phyloP scores from a whole-genome alignment of 208 protist genomes.

The Wallacemonas collosoma region DNA sequence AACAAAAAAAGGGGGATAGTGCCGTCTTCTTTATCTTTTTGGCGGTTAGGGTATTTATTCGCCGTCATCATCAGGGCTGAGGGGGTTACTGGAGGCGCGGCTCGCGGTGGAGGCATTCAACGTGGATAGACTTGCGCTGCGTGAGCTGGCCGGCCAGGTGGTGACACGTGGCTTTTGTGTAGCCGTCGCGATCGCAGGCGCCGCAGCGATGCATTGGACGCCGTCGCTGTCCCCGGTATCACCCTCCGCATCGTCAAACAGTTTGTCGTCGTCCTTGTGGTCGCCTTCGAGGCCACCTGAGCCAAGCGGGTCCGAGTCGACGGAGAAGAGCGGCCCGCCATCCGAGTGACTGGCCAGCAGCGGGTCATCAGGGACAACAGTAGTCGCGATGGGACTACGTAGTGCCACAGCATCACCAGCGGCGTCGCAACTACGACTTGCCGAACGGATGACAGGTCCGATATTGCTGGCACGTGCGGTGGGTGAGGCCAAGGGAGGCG shows the following conservation, averaged over 20 bases:
- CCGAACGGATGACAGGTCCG: no score
- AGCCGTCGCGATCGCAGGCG: no score
- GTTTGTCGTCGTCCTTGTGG: neutral
- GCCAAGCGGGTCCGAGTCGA: slow-evolving; percentile 9
- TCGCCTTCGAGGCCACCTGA: neutral
- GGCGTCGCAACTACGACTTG: no score
- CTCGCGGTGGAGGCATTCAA: neutral
- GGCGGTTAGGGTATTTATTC: neutral
- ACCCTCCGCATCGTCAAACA: no score
- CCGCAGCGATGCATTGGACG: no score
- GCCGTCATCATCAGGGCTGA: slow-evolving; percentile 12
- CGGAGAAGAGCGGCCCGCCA: neutral
- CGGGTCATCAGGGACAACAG: no score
- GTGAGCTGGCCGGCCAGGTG: neutral
- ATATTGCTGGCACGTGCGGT: no score
- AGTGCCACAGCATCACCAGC: no score
- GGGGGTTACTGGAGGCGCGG: slow-evolving; percentile 11
- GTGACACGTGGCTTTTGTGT: neutral
- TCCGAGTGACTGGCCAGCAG: no score
- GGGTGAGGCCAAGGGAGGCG: no score
- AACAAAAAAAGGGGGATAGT: neutral
- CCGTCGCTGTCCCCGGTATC: no score
- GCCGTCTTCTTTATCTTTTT: neutral
- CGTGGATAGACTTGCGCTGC: neutral
- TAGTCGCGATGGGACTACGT: no score